phyloP scores from a whole-genome alignment of 805 yeast species.

The Sugiyamaella valdiviana region DNA sequence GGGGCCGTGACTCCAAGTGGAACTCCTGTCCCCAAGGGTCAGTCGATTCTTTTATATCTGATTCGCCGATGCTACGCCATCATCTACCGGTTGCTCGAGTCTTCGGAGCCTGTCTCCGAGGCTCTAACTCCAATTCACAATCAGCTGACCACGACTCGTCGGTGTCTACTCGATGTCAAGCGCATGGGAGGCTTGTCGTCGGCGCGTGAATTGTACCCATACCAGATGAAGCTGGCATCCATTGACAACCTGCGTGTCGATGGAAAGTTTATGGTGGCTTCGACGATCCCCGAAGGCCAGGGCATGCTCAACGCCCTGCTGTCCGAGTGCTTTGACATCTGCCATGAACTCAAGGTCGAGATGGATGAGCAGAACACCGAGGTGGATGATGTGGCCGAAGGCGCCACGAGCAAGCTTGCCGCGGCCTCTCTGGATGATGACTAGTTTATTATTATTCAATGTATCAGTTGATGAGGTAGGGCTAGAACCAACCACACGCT shows the following conservation, averaged over 20 bases:
- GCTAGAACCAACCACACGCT: not conserved
- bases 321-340: slow-evolving; percentile 90
- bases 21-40: slow-evolving; percentile 19
- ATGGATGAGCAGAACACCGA: slow-evolving; percentile 53
- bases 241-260: slow-evolving; percentile 81
- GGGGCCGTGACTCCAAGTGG: not conserved
- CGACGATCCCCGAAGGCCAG: slow-evolving; percentile 95
- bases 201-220: slow-evolving; percentile 88
- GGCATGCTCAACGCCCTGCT: slow-evolving; percentile 86
- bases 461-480: not conserved
- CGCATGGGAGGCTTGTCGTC: slow-evolving; percentile 88
- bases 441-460: not conserved
- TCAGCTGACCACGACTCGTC: slow-evolving; percentile 83
- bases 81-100: slow-evolving; percentile 80
- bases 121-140: slow-evolving; percentile 90
- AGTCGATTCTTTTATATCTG: slow-evolving; percentile 58
- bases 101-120: slow-evolving; percentile 93
- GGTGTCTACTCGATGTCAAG: slow-evolving; percentile 83
- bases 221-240: slow-evolving; percentile 87
- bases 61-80: slow-evolving; percentile 87
- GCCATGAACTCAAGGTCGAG: slow-evolving; percentile 84
- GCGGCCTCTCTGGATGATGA: not conserved
- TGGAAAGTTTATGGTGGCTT: slow-evolving; percentile 86
- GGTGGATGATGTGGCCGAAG: not conserved
- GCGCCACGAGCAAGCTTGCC: not conserved